Conservation (phyloP, 1,139 yeast genomes). For the Casaregolazyma suthepensis region DNA sequence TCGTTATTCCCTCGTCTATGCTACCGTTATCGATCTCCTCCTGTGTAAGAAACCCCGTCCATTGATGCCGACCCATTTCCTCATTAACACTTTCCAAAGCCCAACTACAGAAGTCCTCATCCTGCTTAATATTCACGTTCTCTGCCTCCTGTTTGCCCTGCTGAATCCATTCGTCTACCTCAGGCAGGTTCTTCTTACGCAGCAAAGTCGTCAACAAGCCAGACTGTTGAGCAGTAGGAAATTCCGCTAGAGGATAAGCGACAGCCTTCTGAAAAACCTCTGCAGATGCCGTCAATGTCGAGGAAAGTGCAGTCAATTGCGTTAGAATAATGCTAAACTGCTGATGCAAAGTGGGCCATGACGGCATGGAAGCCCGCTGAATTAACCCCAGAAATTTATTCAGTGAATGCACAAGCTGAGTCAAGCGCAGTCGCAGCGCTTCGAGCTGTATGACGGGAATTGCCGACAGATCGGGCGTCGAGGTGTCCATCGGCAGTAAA, state of each 20-base stretch:
- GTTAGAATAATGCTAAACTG: slow-evolving; percentile 80
- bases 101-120: slow-evolving; percentile 46
- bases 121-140: slow-evolving; percentile 23
- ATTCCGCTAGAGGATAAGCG: slow-evolving; percentile 74
- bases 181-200: slow-evolving; percentile 83
- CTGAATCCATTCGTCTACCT: slow-evolving; percentile 80
- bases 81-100: slow-evolving; percentile 50
- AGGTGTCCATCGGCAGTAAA: slow-evolving; percentile 5
- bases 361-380: slow-evolving; percentile 31
- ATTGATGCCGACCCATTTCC: slow-evolving; percentile 50
- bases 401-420: slow-evolving; percentile 42
- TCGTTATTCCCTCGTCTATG: slow-evolving; percentile 17
- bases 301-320: slow-evolving; percentile 69
- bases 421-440: slow-evolving; percentile 51
- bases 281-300: slow-evolving; percentile 56
- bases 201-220: slow-evolving; percentile 74
- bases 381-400: slow-evolving; percentile 30
- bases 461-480: slow-evolving; percentile 30
- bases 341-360: slow-evolving; percentile 56
- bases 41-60: slow-evolving; percentile 54
- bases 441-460: slow-evolving; percentile 58
- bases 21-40: slow-evolving; percentile 46
- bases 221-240: slow-evolving; percentile 80
- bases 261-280: slow-evolving; percentile 59
- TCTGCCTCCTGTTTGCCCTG: slow-evolving; percentile 46